These are phyloP conservation scores for Aspergillus melleus DNA, from an alignment of 2,329 filamentous ascomycete genomes.

Conservation along the genomic window DNA sequence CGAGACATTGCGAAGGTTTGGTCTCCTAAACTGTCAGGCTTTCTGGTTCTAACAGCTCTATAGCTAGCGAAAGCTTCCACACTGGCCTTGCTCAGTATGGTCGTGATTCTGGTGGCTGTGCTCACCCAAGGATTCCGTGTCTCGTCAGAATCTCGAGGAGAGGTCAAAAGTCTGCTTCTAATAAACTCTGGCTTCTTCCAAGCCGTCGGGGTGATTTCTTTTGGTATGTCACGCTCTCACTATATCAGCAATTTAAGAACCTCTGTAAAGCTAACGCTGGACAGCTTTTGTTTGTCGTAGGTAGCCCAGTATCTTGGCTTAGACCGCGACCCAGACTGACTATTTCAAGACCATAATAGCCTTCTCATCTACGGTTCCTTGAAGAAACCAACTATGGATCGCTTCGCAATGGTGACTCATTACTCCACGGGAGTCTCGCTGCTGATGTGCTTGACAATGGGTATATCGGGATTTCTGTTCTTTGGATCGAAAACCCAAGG, in stretches of 20 bases:
- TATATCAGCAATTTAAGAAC: background rate
- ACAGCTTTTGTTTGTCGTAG: constrained; percentile 66
- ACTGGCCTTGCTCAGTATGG: constrained; percentile 88
- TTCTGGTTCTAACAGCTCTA: constrained; percentile 29
- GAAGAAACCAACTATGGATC: constrained; percentile 89
- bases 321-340: constrained; percentile 18
- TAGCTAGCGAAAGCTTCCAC: constrained; percentile 95
- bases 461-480: constrained; percentile 82
- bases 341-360: constrained; percentile 75
- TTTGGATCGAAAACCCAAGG: constrained; percentile 91
- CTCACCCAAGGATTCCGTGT: constrained; percentile 78
- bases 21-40: background rate
- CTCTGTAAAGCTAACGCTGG: constrained; percentile 31
- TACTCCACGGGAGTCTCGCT: constrained; percentile 89
- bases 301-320: constrained; percentile 20
- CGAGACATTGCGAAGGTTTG: constrained; percentile 92
- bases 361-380: constrained; percentile 96
- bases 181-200: constrained; percentile 89
- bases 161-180: constrained; percentile 69
- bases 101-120: constrained; percentile 83
- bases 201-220: constrained; percentile 96
- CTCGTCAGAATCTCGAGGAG: constrained; percentile 69
- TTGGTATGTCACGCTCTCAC: constrained; percentile 61
- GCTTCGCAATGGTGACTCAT: constrained; percentile 90
- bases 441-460: constrained; percentile 87